phyloP scores from a whole-genome alignment of 2,329 filamentous ascomycete species.

The Ophiosphaerella narmari region DNA sequence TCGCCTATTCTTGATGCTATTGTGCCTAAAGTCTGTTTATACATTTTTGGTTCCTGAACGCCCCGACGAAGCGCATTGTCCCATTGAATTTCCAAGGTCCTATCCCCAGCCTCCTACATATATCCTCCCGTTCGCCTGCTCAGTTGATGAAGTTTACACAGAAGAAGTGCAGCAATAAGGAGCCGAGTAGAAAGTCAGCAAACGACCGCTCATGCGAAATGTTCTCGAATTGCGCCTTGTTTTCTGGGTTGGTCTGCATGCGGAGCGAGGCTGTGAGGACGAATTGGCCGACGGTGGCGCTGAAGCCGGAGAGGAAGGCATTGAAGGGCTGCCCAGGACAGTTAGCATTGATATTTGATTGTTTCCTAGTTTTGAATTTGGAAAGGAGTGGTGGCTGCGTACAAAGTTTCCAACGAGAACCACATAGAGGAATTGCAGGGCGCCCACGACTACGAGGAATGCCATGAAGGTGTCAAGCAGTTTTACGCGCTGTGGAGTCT shows the following conservation, averaged over 20 bases:
- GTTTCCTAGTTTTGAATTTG: not conserved
- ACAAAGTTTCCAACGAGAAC: constrained; percentile 93
- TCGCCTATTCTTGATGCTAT: not conserved
- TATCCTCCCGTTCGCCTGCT: constrained; percentile 21
- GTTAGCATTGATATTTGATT: too few relatives aligned
- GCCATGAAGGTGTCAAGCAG: constrained; percentile 88
- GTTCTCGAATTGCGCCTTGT: constrained; percentile 75
- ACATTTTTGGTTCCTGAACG: not conserved
- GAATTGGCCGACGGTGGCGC: constrained; percentile 93
- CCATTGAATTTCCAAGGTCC: not conserved
- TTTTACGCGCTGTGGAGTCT: constrained; percentile 89
- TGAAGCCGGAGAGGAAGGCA: constrained; percentile 94
- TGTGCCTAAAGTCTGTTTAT: not conserved
- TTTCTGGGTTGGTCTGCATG: constrained; percentile 87
- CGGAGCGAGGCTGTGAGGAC: constrained; percentile 88
- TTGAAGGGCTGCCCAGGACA: constrained; percentile 79
- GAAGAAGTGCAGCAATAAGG: constrained; percentile 96
- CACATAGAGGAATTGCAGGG: constrained; percentile 92
- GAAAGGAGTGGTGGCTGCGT: constrained; percentile 49
- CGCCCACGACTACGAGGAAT: constrained; percentile 84
- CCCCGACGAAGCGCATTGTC: not conserved
- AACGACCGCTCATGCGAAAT: constrained; percentile 89
- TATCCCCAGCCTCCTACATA: not conserved
- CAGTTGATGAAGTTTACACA: constrained; percentile 99
- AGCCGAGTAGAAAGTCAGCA: constrained; percentile 93